phyloP scores from a whole-genome alignment of 116 monocot species.

The Zostera marina region DNA sequence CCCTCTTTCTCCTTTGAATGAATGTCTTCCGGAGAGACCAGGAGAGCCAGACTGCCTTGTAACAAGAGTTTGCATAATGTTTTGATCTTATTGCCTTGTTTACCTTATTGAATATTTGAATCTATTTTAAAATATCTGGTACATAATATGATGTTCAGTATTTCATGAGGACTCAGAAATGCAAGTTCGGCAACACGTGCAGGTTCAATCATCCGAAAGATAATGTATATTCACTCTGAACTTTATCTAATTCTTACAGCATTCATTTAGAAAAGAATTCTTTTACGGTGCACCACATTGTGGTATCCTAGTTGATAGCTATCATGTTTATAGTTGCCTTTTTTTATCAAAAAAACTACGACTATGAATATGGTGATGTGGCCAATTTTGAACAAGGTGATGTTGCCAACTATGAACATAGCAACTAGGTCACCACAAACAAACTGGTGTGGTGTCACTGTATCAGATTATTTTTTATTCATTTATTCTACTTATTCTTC shows the following conservation, averaged over 20 bases:
- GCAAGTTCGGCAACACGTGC: slow-evolving; percentile 72
- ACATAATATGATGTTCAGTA: slow-evolving; percentile 22
- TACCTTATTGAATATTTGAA: not conserved
- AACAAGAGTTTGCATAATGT: slow-evolving; percentile 1
- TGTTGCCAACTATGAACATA: too few species aligned
- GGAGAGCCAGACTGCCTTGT: slow-evolving; percentile 98
- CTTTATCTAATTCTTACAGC: not conserved
- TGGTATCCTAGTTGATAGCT: too few species aligned
- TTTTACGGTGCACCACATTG: too few species aligned
- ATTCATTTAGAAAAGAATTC: too few species aligned
- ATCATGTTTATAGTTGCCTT: too few species aligned
- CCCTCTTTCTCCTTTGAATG: slow-evolving; percentile 22
- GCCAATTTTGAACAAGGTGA: too few species aligned
- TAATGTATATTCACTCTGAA: slow-evolving; percentile 3
- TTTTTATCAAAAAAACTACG: too few species aligned
- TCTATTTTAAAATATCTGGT: not conserved
- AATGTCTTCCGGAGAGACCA: slow-evolving; percentile 74
- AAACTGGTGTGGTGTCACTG: too few species aligned
- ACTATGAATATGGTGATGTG: too few species aligned
- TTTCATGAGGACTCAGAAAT: slow-evolving; percentile 68
- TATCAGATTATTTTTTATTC: too few species aligned
- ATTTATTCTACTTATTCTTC: not conserved
- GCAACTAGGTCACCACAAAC: too few species aligned
- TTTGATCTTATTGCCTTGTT: not conserved
- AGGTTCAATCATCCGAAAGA: slow-evolving; percentile 92